Evolutionary conservation across 129 eudicot genomes (phyloP).

Genomic region (Lactuca sativa): DNA sequence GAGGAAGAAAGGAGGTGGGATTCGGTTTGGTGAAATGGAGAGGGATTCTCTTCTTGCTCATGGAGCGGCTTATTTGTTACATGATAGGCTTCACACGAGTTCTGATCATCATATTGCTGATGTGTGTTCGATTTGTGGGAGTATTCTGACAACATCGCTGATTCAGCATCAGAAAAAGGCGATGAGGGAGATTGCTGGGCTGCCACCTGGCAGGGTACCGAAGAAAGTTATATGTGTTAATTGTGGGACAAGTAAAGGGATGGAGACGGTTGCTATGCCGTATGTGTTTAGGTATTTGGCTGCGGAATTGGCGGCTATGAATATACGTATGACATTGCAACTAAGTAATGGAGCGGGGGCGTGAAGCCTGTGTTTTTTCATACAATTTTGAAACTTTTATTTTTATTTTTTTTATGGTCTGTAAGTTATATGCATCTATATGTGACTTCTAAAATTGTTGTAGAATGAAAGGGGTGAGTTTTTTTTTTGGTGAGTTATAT

Average conservation of each 20-base stretch:
- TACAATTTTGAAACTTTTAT: not conserved
- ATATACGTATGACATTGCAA: slow-evolving; percentile 68
- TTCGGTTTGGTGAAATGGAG: slow-evolving; percentile 98
- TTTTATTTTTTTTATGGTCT: not conserved
- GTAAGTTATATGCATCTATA: not conserved
- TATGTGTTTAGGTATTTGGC: slow-evolving; percentile 88
- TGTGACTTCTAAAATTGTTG: not conserved
- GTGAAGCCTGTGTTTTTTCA: slow-evolving; percentile 17
- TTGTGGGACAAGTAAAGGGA: slow-evolving; percentile 75
- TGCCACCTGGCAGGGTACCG: slow-evolving; percentile 67
- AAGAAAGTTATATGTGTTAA: slow-evolving; percentile 75
- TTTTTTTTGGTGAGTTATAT: too few relatives aligned
- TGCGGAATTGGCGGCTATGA: slow-evolving; percentile 93
- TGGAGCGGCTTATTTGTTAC: slow-evolving; percentile 89
- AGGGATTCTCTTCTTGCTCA: slow-evolving; percentile 93
- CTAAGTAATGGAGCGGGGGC: slow-evolving; percentile 62
- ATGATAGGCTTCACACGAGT: slow-evolving; percentile 82
- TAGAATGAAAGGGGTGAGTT: not conserved
- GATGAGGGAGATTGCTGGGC: slow-evolving; percentile 46
- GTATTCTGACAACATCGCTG: slow-evolving; percentile 63
- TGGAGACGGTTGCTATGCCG: slow-evolving; percentile 98
- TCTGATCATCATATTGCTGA: slow-evolving; percentile 94
- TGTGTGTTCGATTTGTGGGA: slow-evolving; percentile 86
- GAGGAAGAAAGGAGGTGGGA: slow-evolving; percentile 92
- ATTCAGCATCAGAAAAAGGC: slow-evolving; percentile 53